Base-by-base conservation (phyloP, 306 rosid genomes). In the Quillaja saponaria region DNA sequence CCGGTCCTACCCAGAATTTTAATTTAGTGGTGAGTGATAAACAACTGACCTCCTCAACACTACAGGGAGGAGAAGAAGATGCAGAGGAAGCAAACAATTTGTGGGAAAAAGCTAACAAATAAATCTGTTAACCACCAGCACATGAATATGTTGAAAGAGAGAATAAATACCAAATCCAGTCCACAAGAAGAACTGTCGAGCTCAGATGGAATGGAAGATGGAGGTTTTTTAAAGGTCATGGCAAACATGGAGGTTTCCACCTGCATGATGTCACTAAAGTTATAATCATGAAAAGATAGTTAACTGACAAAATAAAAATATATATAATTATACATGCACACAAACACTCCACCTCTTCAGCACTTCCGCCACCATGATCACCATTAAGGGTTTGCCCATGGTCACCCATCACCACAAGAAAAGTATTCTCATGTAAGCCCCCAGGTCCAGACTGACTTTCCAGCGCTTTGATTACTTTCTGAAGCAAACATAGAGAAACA, bases 361-460 rank as follows among this genome's bases (percentile, higher is more conserved):
- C 49, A 80, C 87, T 83, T 56, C 98, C 98, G 41, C 98, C 98
- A n/a, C 98, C 98, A 68, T 92, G 98, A 79, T 88, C 98, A 51
- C 98, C 98, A 74, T 92, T 86, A 57, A 92, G 51, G 41, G 98
- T 88, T 87, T 92, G 98, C 39, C 95, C 98, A 81, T 92, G 98
- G 84, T 92, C 98, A 40, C 98, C 98, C 98, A 92, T 86, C 71
- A 92, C 96, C 58, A 92, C 85, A 34, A 92, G 90, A 77, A 92
- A 63, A 42, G 96, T 92, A 75, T 92, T 88, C 71, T 92, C 95
- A 71, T 92, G 96, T 49, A 81, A n/a, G 62, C 84, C 84, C 60
- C 94, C 94, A 10, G 90, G 87, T 57, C 82, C 81, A 71, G 98
- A 86, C 62, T 84, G 84, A 63, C 62, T 88, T 59, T 81, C 82